phyloP scores from a whole-genome alignment of 179 eudicot species.

The Camellia oleifera region DNA sequence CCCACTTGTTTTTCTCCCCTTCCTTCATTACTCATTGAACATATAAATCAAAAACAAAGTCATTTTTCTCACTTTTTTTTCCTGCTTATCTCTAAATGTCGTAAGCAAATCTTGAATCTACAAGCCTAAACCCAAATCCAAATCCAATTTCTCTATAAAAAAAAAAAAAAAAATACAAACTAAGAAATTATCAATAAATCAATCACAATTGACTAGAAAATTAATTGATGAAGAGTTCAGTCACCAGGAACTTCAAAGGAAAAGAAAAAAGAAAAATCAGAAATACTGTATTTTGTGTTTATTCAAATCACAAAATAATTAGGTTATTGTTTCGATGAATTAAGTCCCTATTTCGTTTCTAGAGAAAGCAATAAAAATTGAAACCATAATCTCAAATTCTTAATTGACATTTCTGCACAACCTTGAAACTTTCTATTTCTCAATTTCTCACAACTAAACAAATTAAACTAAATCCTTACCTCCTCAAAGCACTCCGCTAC shows the following conservation, averaged over 20 bases:
- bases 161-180: constrained; percentile 25
- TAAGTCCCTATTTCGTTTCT: neutral
- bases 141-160: constrained; percentile 31
- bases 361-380: neutral
- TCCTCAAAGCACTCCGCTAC: constrained; percentile 72
- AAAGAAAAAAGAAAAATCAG: neutral
- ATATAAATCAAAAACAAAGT: no score
- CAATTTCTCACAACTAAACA: constrained; percentile 10
- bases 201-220: constrained; percentile 11
- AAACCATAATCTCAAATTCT: neutral
- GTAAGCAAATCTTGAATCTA: constrained; percentile 83
- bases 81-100: constrained; percentile 24
- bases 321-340: neutral
- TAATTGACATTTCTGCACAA: no score
- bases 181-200: constrained; percentile 21
- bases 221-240: neutral
- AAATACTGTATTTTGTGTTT: neutral
- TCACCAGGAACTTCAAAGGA: neutral
- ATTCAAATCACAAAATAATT: neutral
- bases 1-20: no score
- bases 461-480: constrained; percentile 34
- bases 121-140: constrained; percentile 40
- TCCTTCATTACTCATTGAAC: no score
- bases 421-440: neutral
- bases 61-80: no score